phyloP scores from a whole-genome alignment of 306 rosid genomes.

The Mucuna pruriens region DNA sequence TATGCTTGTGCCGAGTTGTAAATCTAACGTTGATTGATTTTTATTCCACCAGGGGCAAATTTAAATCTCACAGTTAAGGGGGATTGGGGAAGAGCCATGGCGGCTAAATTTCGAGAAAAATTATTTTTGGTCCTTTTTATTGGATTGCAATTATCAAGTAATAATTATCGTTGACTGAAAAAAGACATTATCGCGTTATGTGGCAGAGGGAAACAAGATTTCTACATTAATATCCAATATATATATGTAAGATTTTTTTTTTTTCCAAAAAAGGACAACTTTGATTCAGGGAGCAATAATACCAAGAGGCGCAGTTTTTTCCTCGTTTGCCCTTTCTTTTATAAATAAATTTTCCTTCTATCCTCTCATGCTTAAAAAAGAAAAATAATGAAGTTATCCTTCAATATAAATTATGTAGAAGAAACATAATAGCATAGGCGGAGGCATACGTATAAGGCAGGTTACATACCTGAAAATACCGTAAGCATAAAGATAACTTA shows the following conservation, averaged over 20 bases:
- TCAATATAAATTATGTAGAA: neutral
- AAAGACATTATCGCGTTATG: neutral
- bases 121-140: neutral
- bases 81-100: neutral
- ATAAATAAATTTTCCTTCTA: neutral
- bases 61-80: neutral
- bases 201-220: neutral
- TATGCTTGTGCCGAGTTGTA: neutral
- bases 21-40: too few species aligned
- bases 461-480: neutral
- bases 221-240: too few species aligned
- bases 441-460: neutral
- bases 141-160: neutral
- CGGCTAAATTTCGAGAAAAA: neutral
- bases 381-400: neutral
- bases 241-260: too few species aligned
- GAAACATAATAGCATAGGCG: neutral
- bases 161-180: neutral
- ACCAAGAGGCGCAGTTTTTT: neutral
- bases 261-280: neutral
- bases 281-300: neutral
- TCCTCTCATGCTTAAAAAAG: neutral
- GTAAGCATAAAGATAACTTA: conserved; percentile 18
- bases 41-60: neutral
- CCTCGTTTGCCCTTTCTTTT: neutral